A percentile compares a stretch with the other conserved stretches of the same genome.
phyloP scores from a whole-genome alignment of 805 yeast genomes.

The Candida manassasensis region DNA sequence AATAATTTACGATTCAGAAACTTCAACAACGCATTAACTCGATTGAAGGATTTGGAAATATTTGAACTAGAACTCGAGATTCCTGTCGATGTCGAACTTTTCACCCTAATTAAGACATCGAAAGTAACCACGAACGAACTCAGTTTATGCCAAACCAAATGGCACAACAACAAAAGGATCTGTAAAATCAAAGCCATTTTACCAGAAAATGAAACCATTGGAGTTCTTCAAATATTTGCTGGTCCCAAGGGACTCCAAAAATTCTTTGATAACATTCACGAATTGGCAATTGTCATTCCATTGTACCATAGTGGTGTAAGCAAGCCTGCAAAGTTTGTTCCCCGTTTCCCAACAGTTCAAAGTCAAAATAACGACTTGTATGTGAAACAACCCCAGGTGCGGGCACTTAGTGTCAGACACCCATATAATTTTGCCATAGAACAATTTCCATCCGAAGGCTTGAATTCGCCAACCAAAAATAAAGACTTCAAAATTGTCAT shows the following conservation, averaged over 20 bases:
- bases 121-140: conserved; percentile 43
- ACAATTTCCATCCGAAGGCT: conserved; percentile 55
- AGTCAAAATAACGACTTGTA: conserved; percentile 72
- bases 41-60: conserved; percentile 68
- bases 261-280: conserved; percentile 55
- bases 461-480: conserved; percentile 33
- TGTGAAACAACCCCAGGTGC: conserved; percentile 79
- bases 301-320: conserved; percentile 65
- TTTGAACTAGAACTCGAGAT: conserved; percentile 73
- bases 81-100: conserved; percentile 66
- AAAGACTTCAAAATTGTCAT: conserved; percentile 58
- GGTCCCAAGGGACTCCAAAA: conserved; percentile 60
- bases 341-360: conserved; percentile 66
- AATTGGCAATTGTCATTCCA: conserved; percentile 70
- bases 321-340: conserved; percentile 63
- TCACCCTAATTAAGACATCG: conserved; percentile 54
- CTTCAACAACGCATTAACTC: conserved; percentile 73
- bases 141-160: conserved; percentile 73
- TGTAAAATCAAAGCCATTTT: conserved; percentile 78
- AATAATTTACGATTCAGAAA: conserved; percentile 53
- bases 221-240: conserved; percentile 70
- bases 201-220: conserved; percentile 65
- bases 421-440: conserved; percentile 61
- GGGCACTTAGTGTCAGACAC: conserved; percentile 49
- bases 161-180: conserved; percentile 57